phyloP scores from a whole-genome alignment of 805 yeast genomes.

The Clavispora asparagi region DNA sequence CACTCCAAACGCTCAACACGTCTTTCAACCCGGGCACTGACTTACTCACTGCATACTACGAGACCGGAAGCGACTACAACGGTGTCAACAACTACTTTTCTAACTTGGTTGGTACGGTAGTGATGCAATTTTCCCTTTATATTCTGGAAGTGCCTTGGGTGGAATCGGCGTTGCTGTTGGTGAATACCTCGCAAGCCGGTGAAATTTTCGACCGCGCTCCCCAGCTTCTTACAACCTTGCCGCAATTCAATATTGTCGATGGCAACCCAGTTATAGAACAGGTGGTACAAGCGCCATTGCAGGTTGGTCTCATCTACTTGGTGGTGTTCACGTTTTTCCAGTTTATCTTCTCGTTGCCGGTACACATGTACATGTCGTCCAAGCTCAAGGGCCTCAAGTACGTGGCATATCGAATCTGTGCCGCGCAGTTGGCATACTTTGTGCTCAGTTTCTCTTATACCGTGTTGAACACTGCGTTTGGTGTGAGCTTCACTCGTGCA shows the following conservation, averaged over 20 bases:
- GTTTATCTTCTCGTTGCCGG: constrained; percentile 22
- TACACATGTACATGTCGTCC: constrained; percentile 23
- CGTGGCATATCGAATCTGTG: constrained; percentile 19
- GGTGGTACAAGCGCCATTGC: constrained; percentile 27
- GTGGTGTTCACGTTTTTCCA: constrained; percentile 31
- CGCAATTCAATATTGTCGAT: constrained; percentile 20
- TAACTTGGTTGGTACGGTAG: constrained; percentile 13
- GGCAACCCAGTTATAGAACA: constrained; percentile 19
- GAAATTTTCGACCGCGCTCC: constrained; percentile 17
- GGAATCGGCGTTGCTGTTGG: constrained; percentile 9
- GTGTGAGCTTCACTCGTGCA: constrained; percentile 14
- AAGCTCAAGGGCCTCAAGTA: constrained; percentile 23
- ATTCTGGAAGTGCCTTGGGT: constrained; percentile 18
- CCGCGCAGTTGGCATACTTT: constrained; percentile 25
- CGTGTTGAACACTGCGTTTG: constrained; percentile 25
- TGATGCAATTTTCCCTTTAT: constrained; percentile 12
- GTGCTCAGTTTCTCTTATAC: constrained; percentile 25
- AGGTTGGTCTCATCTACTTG: constrained; percentile 28
- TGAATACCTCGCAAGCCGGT: constrained; percentile 4
- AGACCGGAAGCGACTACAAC: constrained; percentile 31
- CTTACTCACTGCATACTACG: constrained; percentile 23
- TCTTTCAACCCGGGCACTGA: constrained; percentile 15
- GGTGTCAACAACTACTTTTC: constrained; percentile 21
- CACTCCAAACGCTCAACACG: constrained; percentile 12
- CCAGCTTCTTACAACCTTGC: constrained; percentile 18